Base-by-base conservation (phyloP, 768 basidiomycete species). In the Naematelia encephala region DNA sequence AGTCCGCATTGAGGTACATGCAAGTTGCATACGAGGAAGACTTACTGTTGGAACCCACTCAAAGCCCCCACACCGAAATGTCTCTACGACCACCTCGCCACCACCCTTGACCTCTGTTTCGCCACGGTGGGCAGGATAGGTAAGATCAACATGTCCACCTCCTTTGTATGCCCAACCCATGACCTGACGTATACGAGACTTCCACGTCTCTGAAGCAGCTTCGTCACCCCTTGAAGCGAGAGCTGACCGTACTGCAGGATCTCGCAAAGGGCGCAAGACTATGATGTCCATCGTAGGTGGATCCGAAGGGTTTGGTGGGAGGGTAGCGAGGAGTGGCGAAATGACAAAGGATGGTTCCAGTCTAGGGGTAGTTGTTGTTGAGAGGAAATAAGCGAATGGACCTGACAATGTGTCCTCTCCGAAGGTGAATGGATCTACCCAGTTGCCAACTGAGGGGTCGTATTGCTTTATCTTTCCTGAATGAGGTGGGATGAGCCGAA, bases 361-460 rank as follows among this genome's bases (percentile, higher is more conserved):
- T 12, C 94, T 82, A 77, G 91, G 89, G 44, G 88, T 88, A 61
- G 91, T 89, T 54, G 87, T 81, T 0, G 88, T 87, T 8, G 87
- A 84, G 23, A 92, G 77, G 73, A 96, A 89, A 78, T 97, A 98
- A 25, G 82, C 80, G 69, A 93, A 96, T 3, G 91, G 91, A 1
- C 91, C 93, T 2, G 80, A 67, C 10, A 91, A 61, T 34, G 81
- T 79, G 12, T 84, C 34, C 71, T 13, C 27, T 78, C 68, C 1
- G 19, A 16, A 10, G 16, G 45, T 59, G 44, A 55, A 21, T 12
- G 43, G 80, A 74, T 42, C 76, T 67, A 16, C 75, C 72, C 43
- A 76, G 62, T 53, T 72, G 57, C 28, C 72, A 10, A 75, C 73
- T 1, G 64, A 54, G 8, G 84, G 82, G 64, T 89, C 83, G 75